These are phyloP conservation scores for Astrocystis sublimbata DNA, from an alignment of 495 filamentous ascomycete species.

Conservation along the genomic window DNA sequence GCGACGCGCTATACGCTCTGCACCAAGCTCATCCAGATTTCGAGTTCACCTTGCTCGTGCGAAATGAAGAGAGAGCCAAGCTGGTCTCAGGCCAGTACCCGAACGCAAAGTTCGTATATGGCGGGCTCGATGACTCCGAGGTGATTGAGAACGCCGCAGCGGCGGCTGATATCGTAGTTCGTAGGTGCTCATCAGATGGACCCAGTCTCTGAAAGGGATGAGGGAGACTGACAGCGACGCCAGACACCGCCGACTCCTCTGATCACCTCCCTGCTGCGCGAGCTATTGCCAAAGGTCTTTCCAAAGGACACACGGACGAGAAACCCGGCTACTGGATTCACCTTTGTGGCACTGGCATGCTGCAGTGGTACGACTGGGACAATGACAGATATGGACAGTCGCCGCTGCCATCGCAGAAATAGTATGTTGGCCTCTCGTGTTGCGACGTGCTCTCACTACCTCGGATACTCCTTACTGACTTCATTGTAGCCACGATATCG, in stretches of 20 bases:
- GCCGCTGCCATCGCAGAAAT: constrained; percentile 38
- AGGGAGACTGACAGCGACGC: neutral
- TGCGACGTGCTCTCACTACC: neutral
- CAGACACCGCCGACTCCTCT: constrained; percentile 51
- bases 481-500: constrained; percentile 36
- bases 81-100: constrained; percentile 61
- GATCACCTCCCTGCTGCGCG: constrained; percentile 43
- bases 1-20: constrained; percentile 65
- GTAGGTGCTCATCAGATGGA: constrained; percentile 41
- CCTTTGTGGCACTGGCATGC: constrained; percentile 48
- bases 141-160: constrained; percentile 59
- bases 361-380: constrained; percentile 46
- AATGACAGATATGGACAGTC: constrained; percentile 44
- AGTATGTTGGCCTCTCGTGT: constrained; percentile 5
- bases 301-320: constrained; percentile 44
- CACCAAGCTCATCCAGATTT: constrained; percentile 65
- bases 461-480: neutral
- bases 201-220: neutral
- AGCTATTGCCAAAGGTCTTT: constrained; percentile 48
- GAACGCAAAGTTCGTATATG: constrained; percentile 53
- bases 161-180: constrained; percentile 66
- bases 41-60: constrained; percentile 65
- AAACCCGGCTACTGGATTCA: constrained; percentile 54
- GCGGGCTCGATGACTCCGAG: constrained; percentile 55
- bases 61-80: constrained; percentile 65